Base-by-base conservation (phyloP, 805 yeast genomes). In the Metahyphopichia silvanorum region DNA sequence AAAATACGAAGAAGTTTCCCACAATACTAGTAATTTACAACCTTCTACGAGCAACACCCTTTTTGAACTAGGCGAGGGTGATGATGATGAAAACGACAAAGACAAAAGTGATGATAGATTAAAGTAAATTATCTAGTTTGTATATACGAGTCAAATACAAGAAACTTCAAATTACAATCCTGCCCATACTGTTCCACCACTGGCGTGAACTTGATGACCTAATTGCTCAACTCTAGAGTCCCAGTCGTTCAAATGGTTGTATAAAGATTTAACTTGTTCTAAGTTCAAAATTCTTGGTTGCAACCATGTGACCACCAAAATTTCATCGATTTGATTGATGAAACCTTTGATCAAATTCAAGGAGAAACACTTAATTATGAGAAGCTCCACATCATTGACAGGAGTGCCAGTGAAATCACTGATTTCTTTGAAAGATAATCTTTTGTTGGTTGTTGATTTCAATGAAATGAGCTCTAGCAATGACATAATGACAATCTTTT, bases 271-370 rank as follows among this genome's bases (percentile, higher is more conserved):
- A 37, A 91, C 83, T 68, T 93, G 98, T 27, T 76, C 76, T 42
- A 69, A 70, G 51, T 86, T 86, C 73, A 93, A 82, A 34, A 88
- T 86, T 51, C 98, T 75, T 38, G 98, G 98, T 69, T 93, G 98
- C 40, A 91, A 82, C 98, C 98, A 93, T 17, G 84, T 79, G 29
- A 93, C 79, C 21, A 82, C 79, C 35, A 93, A 84, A 10, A 82
- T 66, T 56, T 82, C 77, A 31, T 77, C 76, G 26, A 88, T 86
- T 64, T 93, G 95, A 56, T 93, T 95, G 47, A 93, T 91, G 32
- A 76, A 71, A n/a, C 98, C 98, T 57, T 79, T 78, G 51, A 93
- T 73, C 44, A 93, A 71, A 12, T 85, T 86, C 36, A 93, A 66
- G 42, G 93, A 79, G 42, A 93, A 77, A 24, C 96, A 89, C 64